These are phyloP conservation scores for Aegilops speltoides DNA, from an alignment of 176 grass and related monocot genomes.

Conservation along the genomic window DNA sequence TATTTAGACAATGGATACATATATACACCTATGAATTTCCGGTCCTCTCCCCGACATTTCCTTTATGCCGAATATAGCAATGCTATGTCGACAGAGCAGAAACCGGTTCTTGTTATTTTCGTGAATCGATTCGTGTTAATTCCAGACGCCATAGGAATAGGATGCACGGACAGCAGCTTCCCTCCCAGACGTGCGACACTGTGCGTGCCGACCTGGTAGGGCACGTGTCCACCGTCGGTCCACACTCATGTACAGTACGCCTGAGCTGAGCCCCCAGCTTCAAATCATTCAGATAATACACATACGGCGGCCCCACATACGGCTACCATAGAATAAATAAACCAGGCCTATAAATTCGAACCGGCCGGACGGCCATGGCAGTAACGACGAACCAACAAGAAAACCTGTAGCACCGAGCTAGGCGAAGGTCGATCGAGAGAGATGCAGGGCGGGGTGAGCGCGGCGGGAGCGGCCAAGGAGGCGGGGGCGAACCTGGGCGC, in stretches of 20 bases:
- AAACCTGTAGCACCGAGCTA: neutral
- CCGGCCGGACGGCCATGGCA: neutral
- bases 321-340: neutral
- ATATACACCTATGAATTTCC: no score
- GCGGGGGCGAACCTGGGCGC: constrained; percentile 36
- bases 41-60: no score
- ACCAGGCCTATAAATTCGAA: neutral
- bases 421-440: no score
- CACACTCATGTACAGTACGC: neutral
- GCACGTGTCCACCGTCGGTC: neutral
- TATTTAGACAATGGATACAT: no score
- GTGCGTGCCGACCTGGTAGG: neutral
- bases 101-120: neutral
- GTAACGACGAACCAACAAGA: neutral
- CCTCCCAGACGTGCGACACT: neutral
- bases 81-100: no score
- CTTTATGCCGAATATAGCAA: no score
- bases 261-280: neutral
- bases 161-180: neutral
- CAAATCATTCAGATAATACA: neutral
- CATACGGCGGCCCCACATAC: neutral
- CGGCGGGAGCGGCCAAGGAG: constrained; percentile 31
- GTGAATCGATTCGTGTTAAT: neutral
- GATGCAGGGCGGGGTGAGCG: constrained; percentile 45
- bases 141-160: neutral